Conservation (phyloP, 2,329 filamentous ascomycete genomes). For the Sphaerostilbella broomeana region DNA sequence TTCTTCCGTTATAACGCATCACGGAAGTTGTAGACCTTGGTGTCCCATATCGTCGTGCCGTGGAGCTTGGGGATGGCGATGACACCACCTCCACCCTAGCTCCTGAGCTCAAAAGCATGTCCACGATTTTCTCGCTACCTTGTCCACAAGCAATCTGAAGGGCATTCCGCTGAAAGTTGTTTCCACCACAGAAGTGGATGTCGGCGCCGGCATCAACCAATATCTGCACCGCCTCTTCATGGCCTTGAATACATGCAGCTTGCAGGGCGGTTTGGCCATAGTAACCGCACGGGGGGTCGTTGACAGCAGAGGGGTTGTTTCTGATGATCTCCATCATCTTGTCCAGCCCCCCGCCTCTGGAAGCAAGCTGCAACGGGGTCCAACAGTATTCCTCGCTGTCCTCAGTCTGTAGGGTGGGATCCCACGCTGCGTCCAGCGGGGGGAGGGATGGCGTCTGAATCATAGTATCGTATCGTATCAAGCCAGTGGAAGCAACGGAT, state of each 20-base stretch:
- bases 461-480: no score
- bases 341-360: conserved; percentile 25
- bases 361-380: conserved; percentile 30
- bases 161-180: conserved; percentile 31
- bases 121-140: conserved; percentile 16
- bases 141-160: conserved; percentile 31
- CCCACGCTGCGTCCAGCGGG: conserved; percentile 7
- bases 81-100: no score
- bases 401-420: conserved; percentile 6
- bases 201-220: conserved; percentile 22
- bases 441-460: no score
- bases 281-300: conserved; percentile 27
- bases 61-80: no score
- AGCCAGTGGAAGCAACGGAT: no score
- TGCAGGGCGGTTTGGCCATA: conserved; percentile 33
- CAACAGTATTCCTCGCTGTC: conserved; percentile 14
- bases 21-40: no score
- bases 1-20: conserved; percentile 7
- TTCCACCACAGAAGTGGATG: conserved; percentile 17
- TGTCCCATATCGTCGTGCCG: no score
- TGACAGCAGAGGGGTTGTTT: conserved; percentile 22
- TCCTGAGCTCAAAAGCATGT: conserved; percentile 6
- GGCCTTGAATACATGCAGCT: conserved; percentile 26
- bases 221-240: conserved; percentile 19
- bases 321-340: conserved; percentile 21